Evolutionary conservation across 331 rosid genomes (phyloP).

Genomic region (Quercus lobata): DNA sequence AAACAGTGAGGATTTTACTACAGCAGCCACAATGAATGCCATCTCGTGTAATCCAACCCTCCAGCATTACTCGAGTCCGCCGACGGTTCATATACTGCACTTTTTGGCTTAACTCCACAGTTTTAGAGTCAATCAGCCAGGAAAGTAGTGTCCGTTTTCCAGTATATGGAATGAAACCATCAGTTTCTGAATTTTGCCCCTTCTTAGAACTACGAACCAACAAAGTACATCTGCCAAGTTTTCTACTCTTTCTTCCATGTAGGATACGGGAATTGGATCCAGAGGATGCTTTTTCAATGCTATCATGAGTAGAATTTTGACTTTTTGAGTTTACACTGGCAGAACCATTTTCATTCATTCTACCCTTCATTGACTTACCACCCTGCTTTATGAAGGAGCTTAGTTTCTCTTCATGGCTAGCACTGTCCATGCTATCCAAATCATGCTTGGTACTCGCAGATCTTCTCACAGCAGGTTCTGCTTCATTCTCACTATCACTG

Average conservation of each 20-base stretch:
- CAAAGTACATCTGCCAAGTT: slow-evolving; percentile 70
- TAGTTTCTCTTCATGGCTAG: slow-evolving; percentile 77
- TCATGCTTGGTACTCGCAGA: slow-evolving; percentile 41
- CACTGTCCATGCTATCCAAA: slow-evolving; percentile 61
- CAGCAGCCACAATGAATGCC: slow-evolving; percentile 98
- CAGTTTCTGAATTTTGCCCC: slow-evolving; percentile 69
- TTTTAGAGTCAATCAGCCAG: slow-evolving; percentile 83
- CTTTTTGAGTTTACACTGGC: slow-evolving; percentile 46
- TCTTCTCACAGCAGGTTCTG: slow-evolving; percentile 40
- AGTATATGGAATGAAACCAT: slow-evolving; percentile 75
- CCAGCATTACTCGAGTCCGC: slow-evolving; percentile 71
- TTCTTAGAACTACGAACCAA: slow-evolving; percentile 73
- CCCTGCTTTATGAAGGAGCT: slow-evolving; percentile 83
- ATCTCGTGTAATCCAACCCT: slow-evolving; percentile 95
- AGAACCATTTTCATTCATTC: slow-evolving; percentile 54
- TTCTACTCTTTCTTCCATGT: slow-evolving; percentile 74
- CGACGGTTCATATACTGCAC: slow-evolving; percentile 84
- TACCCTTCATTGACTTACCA: slow-evolving; percentile 62
- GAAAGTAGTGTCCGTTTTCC: slow-evolving; percentile 87
- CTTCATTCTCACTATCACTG: slow-evolving; percentile 56
- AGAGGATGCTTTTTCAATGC: slow-evolving; percentile 37
- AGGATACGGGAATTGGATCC: slow-evolving; percentile 50
- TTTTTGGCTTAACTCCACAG: slow-evolving; percentile 77
- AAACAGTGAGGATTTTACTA: slow-evolving; percentile 87
- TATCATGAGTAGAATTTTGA: slow-evolving; percentile 43